A percentile compares a stretch with the other conserved stretches of the same genome.
These are phyloP conservation scores for Pyronema omphalodes DNA, from an alignment of 495 filamentous ascomycete genomes.

Conservation along the genomic window DNA sequence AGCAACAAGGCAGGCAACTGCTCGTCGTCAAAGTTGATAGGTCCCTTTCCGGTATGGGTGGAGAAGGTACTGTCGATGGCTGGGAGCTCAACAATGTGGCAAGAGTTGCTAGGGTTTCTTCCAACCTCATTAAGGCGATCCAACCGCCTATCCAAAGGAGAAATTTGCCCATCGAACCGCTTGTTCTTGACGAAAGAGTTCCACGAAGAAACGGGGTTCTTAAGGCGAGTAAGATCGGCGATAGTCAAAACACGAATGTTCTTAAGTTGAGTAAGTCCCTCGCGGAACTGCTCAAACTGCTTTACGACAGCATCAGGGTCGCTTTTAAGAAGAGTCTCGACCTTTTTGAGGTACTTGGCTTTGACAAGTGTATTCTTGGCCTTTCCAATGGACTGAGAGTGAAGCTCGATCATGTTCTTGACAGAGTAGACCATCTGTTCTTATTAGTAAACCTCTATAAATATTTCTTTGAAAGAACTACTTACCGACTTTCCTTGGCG, in stretches of 20 bases:
- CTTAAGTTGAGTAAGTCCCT: conserved; percentile 52
- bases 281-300: conserved; percentile 58
- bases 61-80: conserved; percentile 88
- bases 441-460: conserved; percentile 2
- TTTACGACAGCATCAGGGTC: conserved; percentile 51
- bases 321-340: conserved; percentile 54
- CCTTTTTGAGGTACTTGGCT: conserved; percentile 67
- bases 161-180: conserved; percentile 24
- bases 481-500: conserved; percentile 54
- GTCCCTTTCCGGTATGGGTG: conserved; percentile 52
- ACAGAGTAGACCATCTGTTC: conserved; percentile 48
- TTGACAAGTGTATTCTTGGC: conserved; percentile 73
- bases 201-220: conserved; percentile 70
- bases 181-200: conserved; percentile 33
- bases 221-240: conserved; percentile 58
- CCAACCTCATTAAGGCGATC: conserved; percentile 54
- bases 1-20: conserved; percentile 68
- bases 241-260: conserved; percentile 76
- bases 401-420: conserved; percentile 60
- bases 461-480: not conserved
- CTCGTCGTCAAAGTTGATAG: conserved; percentile 55
- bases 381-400: conserved; percentile 49
- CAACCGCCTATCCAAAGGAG: conserved; percentile 39
- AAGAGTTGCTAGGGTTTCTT: conserved; percentile 47
- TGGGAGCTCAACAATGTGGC: conserved; percentile 73